Conservation (phyloP, 1,139 yeast genomes). For the Taiozyma sp. region DNA sequence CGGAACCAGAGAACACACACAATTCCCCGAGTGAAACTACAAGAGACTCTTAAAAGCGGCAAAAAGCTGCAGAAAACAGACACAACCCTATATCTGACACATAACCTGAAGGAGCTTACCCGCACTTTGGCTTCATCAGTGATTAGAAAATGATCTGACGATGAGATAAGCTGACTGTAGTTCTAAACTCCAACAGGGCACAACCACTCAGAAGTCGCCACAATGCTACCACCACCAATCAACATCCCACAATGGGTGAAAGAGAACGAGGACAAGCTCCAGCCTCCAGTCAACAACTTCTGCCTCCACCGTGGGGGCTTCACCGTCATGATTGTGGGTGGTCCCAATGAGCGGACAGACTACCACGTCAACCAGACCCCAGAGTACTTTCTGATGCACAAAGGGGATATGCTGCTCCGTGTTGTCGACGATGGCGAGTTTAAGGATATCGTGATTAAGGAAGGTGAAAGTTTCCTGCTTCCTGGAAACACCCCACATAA, state of each 20-base stretch:
- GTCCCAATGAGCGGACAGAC: conserved; percentile 91
- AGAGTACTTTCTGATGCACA: conserved; percentile 85
- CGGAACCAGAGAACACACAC: no score
- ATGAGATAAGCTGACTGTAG: neutral
- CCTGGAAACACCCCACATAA: conserved; percentile 88
- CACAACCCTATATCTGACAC: neutral
- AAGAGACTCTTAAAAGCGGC: no score
- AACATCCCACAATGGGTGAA: conserved; percentile 77
- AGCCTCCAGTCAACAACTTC: conserved; percentile 91
- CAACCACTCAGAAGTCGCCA: neutral
- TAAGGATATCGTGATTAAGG: conserved; percentile 68
- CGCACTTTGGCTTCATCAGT: neutral
- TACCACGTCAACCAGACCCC: conserved; percentile 94
- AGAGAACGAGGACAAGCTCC: conserved; percentile 68
- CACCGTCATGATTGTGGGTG: conserved; percentile 92
- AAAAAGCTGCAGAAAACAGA: no score
- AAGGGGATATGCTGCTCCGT: conserved; percentile 79
- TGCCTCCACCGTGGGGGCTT: conserved; percentile 90
- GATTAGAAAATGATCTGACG: neutral
- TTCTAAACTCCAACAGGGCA: neutral
- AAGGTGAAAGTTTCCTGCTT: conserved; percentile 85
- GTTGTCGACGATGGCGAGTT: conserved; percentile 84
- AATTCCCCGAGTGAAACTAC: no score
- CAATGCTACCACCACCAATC: conserved; percentile 65
- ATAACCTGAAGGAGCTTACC: neutral